phyloP scores from a whole-genome alignment of 2,329 filamentous ascomycete genomes.

The Fusarium sp. region DNA sequence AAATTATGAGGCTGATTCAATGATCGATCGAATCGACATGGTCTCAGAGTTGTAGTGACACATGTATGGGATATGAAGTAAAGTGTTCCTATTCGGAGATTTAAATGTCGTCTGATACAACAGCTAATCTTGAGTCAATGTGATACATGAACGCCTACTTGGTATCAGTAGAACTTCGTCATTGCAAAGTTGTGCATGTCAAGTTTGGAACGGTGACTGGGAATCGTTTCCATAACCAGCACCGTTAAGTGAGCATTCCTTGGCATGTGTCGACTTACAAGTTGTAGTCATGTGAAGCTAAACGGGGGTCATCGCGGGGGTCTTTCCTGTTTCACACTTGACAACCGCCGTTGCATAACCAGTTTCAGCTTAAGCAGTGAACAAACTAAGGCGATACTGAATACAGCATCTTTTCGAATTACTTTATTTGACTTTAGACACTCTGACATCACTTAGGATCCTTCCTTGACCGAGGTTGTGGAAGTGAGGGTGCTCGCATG shows the following conservation, averaged over 20 bases:
- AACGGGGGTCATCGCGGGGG: neutral
- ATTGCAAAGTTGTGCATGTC: neutral
- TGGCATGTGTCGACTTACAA: neutral
- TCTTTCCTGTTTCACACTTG: constrained; percentile 2
- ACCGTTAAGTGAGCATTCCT: constrained; percentile 19
- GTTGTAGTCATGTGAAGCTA: constrained; percentile 17
- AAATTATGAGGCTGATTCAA: neutral
- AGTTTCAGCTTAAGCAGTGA: constrained; percentile 20
- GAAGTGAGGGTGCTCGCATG: constrained; percentile 2
- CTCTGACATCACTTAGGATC: constrained; percentile 26
- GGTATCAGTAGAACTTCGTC: neutral
- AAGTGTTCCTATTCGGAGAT: neutral
- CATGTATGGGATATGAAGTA: neutral
- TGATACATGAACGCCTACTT: neutral
- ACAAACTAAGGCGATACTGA: neutral
- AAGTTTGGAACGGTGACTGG: neutral
- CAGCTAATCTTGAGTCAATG: neutral
- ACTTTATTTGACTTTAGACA: neutral
- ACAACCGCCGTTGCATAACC: constrained; percentile 8
- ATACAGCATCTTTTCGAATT: neutral
- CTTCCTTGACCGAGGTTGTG: constrained; percentile 17
- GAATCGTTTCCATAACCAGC: constrained; percentile 5
- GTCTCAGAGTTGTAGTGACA: neutral
- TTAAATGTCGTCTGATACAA: neutral
- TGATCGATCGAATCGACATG: neutral